Evolutionary conservation across 805 yeast genomes (phyloP), one percentile per base, ranked within the genome.

Genomic region (Debaryomyces maramus): DNA sequence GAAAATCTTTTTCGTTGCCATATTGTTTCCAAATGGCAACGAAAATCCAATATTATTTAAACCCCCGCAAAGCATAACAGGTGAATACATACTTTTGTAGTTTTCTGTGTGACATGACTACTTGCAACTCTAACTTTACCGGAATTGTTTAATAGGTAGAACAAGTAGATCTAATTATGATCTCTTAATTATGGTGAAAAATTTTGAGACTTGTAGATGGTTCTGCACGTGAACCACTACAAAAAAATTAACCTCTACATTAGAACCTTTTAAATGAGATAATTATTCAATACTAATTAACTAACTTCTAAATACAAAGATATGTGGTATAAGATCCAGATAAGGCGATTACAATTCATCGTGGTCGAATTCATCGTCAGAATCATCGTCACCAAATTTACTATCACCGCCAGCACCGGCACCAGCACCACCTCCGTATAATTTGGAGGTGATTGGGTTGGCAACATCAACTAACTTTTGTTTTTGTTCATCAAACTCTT

Each of bases 401-500:
- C 67, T 65, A 13, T 50, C 65, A 28, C 55, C 69, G 31, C 52
- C 68, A 17, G 63, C 79, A 18, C 65, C 70, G 18, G 73, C 60
- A 38, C 67, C 77, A 43, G 65, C 75, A 34, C 75, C 79, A 43
- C 75, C 80, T 44, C 77, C 82, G 52, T 70, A 70, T 43, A 91
- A 70, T 75, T 91, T 93, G 50, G 91, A 77, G 37, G 96, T 87
- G 58, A 93, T 90, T 65, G 98, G 97, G 67, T 83, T 83, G 34
- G 96, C 96, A 57, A 85, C 72, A 55, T 85, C 78, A 47, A 84
- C 78, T 65, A 91, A 78, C 60, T 85, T 68, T 52, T 59, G 90
- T 70, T 80, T 87, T 72, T 89, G 95, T 67, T 89, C 97, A 41
- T 88, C 95, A 53, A 86, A 85, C 59, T 93, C 99, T 68, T 90